These are phyloP conservation scores for Wickerhamiella brachini DNA, from an alignment of 805 yeast genomes.

Conservation along the genomic window DNA sequence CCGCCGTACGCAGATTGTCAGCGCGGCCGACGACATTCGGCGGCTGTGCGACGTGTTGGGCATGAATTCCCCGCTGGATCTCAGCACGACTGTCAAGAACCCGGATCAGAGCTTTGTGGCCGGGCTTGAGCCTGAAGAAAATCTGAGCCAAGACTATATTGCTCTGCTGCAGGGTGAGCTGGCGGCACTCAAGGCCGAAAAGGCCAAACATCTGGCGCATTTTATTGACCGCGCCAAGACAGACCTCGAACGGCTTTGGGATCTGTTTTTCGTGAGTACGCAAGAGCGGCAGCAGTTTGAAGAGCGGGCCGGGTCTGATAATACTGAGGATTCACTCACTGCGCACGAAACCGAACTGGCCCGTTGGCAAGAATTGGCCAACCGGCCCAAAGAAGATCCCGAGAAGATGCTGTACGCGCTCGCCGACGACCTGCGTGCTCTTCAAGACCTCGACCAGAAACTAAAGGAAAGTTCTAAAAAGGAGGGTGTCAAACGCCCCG, in stretches of 20 bases:
- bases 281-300: neutral
- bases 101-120: neutral
- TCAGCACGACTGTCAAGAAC: neutral
- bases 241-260: slow-evolving; percentile 1
- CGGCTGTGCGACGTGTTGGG: slow-evolving; percentile 5
- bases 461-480: neutral
- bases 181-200: neutral
- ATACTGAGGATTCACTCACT: slow-evolving; percentile 3
- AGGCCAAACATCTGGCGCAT: neutral
- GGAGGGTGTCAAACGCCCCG: neutral
- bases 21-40: neutral
- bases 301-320: neutral
- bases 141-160: neutral
- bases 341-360: slow-evolving; percentile 52
- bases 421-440: slow-evolving; percentile 40
- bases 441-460: slow-evolving; percentile 27
- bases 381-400: slow-evolving; percentile 6
- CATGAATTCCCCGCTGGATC: neutral
- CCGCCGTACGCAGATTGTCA: neutral
- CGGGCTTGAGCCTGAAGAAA: neutral
- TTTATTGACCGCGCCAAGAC: neutral
- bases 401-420: slow-evolving; percentile 9
- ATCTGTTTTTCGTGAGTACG: neutral
- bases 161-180: neutral
- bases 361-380: slow-evolving; percentile 36